A percentile compares a stretch with the other conserved stretches of the same genome.
These are phyloP conservation scores for Debaryomycetaceae sp. DNA, from an alignment of 1,139 yeast species.

Conservation along the genomic window DNA sequence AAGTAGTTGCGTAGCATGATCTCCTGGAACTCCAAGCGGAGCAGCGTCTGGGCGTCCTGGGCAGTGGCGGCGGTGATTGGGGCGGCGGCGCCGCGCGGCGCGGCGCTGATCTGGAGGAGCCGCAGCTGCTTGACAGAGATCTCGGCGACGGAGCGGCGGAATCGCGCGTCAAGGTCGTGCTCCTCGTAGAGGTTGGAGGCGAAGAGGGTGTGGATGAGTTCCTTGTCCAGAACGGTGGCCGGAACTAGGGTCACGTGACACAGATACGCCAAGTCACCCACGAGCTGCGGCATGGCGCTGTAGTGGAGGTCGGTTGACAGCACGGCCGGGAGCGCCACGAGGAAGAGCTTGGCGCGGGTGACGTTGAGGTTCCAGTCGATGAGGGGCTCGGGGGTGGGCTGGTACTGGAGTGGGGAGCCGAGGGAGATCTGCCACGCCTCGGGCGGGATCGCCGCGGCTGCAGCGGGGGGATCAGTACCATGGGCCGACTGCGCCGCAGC, in stretches of 20 bases:
- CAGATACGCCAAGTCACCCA: conserved; percentile 40
- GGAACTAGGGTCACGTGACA: conserved; percentile 40
- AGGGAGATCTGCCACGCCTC: conserved; percentile 27
- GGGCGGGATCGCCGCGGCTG: no score
- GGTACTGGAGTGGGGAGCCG: conserved; percentile 39
- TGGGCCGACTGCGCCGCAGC: neutral
- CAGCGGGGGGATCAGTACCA: conserved; percentile 19
- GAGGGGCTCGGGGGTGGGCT: conserved; percentile 35
- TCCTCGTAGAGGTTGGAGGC: conserved; percentile 44
- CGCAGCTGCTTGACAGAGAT: conserved; percentile 49
- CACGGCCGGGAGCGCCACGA: conserved; percentile 36
- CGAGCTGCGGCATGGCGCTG: conserved; percentile 36
- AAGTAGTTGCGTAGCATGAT: conserved; percentile 48
- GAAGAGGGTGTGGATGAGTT: conserved; percentile 37
- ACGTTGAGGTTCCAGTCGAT: conserved; percentile 49
- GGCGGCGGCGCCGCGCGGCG: conserved; percentile 13
- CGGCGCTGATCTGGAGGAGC: conserved; percentile 36
- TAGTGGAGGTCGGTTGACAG: conserved; percentile 34
- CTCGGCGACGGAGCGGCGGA: conserved; percentile 49
- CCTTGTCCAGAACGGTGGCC: conserved; percentile 41
- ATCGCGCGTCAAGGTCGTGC: conserved; percentile 41
- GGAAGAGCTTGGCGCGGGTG: conserved; percentile 40
- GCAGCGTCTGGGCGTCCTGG: conserved; percentile 25
- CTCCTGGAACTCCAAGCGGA: conserved; percentile 38
- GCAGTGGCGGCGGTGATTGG: conserved; percentile 28